These are phyloP conservation scores for Haplographium delicatum DNA, from an alignment of 495 filamentous ascomycete species.

Conservation along the genomic window DNA sequence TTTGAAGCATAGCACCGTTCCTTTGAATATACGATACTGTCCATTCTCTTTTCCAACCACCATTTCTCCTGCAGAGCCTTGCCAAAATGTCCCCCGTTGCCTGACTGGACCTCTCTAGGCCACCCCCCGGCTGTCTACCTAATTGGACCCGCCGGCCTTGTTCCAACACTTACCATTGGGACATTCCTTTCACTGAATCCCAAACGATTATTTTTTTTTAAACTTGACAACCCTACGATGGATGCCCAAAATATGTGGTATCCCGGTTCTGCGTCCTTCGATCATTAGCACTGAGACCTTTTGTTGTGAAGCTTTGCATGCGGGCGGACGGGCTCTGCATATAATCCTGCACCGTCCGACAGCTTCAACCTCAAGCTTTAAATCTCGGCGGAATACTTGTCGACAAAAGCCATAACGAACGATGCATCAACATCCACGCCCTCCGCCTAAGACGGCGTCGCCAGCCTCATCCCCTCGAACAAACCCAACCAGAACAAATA, in stretches of 20 bases:
- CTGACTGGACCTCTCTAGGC: conserved; percentile 16
- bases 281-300: conserved; percentile 19
- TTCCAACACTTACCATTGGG: conserved; percentile 1
- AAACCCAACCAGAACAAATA: conserved; percentile 65
- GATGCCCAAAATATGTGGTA: conserved; percentile 27
- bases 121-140: conserved; percentile 12
- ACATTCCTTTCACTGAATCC: conserved; percentile 7
- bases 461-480: conserved; percentile 61
- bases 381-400: conserved; percentile 2
- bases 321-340: conserved; percentile 10
- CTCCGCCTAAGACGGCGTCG: conserved; percentile 58
- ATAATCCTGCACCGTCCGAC: conserved; percentile 2
- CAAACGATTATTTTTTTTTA: not conserved
- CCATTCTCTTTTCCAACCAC: not conserved
- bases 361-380: conserved; percentile 6
- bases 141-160: conserved; percentile 16
- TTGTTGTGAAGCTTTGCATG: conserved; percentile 11
- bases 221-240: conserved; percentile 17
- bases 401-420: conserved; percentile 10
- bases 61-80: not conserved
- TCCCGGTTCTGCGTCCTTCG: conserved; percentile 14
- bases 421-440: conserved; percentile 85
- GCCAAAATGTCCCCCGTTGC: conserved; percentile 16
- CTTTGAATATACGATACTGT: not conserved
- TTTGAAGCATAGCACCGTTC: not conserved